Base-by-base conservation (phyloP, 208 protist species). In the Angomonas deanei region DNA sequence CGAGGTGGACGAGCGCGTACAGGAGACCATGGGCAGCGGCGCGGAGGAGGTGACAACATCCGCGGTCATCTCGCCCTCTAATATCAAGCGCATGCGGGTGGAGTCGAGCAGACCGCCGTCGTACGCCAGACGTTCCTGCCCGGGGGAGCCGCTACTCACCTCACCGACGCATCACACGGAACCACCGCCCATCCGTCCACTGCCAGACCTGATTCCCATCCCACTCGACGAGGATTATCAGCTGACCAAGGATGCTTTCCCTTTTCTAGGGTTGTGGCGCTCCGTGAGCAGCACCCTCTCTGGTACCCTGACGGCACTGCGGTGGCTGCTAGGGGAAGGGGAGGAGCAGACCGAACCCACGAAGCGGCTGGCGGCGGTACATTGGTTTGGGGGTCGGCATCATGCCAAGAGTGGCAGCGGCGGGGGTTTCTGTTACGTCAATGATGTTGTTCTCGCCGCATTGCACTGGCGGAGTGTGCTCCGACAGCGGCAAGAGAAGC, bases 361-460 rank as follows among this genome's bases (percentile, higher is more conserved):
- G 46, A 6, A 57, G 50, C 28, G 64, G 77, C 56, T 76, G 66
- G 34, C 94, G 97, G 93, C 97, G 10, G 88, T 99, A 28, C 99
- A 99, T 76, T 99, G 97, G 97, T 85, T 92, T 31, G 98, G 98
- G 38, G 98, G 98, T 13, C 73, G 97, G 31, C 92, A 98, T 61
- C 96, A 98, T 67, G 95, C 94, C 0, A 91, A 93, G 46, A 90
- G 80, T 26, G 49, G 57, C 36, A 79, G 84, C 59, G 91, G 94
- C 4, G 78, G 68, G 34, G 98, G 98, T 4, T 99, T 99, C 70
- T 99, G 98, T 83, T 99, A 99, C 72, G 79, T 98, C 26, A 99
- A 99, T 72, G 98, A 99, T 78, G 98, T 99, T 49, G 98, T 99
- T 13, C 76, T 99, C 17, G 97, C 63, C 1, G 99, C 99, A 54